Base-by-base conservation (phyloP, 257 asterid genomes). In the Solanum lycopersicoides region DNA sequence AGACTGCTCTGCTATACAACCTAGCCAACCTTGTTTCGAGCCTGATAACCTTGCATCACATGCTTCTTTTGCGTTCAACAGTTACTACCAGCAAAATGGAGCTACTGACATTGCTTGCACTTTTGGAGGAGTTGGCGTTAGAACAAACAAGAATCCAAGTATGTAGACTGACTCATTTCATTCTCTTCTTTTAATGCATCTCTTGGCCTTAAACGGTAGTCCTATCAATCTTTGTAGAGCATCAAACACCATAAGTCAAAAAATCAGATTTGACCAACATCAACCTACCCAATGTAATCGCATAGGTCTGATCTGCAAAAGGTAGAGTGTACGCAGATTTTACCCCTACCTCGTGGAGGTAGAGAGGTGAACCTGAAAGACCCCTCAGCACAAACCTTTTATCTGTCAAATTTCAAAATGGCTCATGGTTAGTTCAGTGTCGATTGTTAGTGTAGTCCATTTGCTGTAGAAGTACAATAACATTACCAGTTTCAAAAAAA, bases 11-110 rank as follows among this genome's bases (percentile, higher is more conserved):
- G 96, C 99, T 35, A 95, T 97, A 88, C 98, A 94, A 91, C 99
- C 99, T 21, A 96, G 98, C 87, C 99, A 97, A 88, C 98, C 99
- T 86, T 97, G 99, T 83, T 97, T 93, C 44, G 93, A 92, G 93
- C 99, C 99, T 2, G 98, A 97, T 83, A 95, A 87, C 84, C 74
- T 90, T 65, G 92, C 90, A 3, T 96, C 99, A 18, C 99, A 97
- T 86, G 98, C 99, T 3, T 97, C 99, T 16, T 97, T 75, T 88
- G 99, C 98, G 4, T 96, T 97, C 87, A 97, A 96, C 86, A 93
- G 96, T 88, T 97, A 93, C 71, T 97, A 93, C 90, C 99, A 95
- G 92, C 96, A 95, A 92, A 94, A 97, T 88, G 99, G 98, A 86
- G 99, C 99, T 85, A 91, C 98, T 28, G 99, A 95, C 86, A 89